Percentiles rank a stretch among this genome's conserved stretches.
These are phyloP conservation scores for Mangifera indica DNA, from an alignment of 345 rosid genomes.

Conservation along the genomic window DNA sequence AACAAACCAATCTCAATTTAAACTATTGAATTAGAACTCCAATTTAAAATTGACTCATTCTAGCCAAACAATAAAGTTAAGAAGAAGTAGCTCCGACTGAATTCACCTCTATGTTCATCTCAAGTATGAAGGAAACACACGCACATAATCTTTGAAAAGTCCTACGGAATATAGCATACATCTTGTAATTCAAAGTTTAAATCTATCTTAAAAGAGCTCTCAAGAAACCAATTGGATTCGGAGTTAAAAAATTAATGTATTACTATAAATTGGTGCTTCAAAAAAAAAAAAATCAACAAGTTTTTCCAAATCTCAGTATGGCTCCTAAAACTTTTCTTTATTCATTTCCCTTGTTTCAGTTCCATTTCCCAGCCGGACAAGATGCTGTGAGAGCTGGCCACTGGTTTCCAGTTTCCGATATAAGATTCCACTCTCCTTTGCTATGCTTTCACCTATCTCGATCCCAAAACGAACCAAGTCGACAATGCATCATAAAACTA, in stretches of 20 bases:
- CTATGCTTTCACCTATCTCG: constrained; percentile 26
- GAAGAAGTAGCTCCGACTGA: too few species aligned
- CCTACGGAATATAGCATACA: neutral
- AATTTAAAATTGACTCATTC: too few species aligned
- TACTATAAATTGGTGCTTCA: too few species aligned
- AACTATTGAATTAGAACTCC: too few species aligned
- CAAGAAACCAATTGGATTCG: too few species aligned
- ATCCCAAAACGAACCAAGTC: constrained; percentile 18
- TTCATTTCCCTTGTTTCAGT: neutral
- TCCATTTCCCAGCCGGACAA: constrained; percentile 20
- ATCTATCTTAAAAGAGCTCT: too few species aligned
- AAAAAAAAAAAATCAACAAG: too few species aligned
- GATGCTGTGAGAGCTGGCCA: constrained; percentile 31
- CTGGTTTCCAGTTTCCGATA: constrained; percentile 24
- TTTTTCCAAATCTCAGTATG: neutral
- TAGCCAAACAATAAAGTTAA: too few species aligned
- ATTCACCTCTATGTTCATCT: too few species aligned
- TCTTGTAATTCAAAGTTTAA: neutral
- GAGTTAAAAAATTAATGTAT: too few species aligned
- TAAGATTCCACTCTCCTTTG: constrained; percentile 25
- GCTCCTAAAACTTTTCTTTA: neutral
- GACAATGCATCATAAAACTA: constrained; percentile 23
- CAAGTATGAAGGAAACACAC: too few species aligned
- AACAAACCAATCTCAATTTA: too few species aligned
- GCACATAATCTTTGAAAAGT: neutral